Evolutionary conservation across 148 eudicot species (phyloP), one percentile per base, ranked within the genome.

Genomic region (Euryodendron excelsum): DNA sequence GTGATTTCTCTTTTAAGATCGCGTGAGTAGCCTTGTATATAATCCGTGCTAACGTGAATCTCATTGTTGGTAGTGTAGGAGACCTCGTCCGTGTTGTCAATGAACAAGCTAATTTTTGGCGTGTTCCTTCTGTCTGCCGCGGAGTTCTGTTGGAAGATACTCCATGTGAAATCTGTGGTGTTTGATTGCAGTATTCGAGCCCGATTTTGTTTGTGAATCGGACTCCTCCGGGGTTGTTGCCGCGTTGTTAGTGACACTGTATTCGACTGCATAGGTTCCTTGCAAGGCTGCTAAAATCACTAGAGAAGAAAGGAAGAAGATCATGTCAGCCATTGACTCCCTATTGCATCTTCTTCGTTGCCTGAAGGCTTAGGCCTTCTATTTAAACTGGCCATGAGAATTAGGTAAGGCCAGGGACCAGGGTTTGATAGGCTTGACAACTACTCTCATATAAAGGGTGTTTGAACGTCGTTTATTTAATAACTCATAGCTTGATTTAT

Each of bases 121-220:
- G 75, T 78, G 14, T 34, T 75, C 75, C 80, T 86, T n/a, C 80
- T 63, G 53, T 87, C 87, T 1, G 84, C 79, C 14, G 33, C 31
- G 10, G 79, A 21, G 78, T 55, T 73, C 50, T 87, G 84, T 44
- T 87, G 83, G 77, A 87, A 87, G 36, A 56, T 58, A 31, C 64
- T 39, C 85, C 83, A 87, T n/a, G 72, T 84, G 82, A 84, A 87
- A 9, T 13, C 27, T 2, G 89, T 69, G 63, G 87, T 4, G 73
- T 74, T 77, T 80, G 80, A 15, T n/a, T 28, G 50, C 52, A 77
- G 81, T 82, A 87, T 5, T 56, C 64, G 5, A 15, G 37, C 3
- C 87, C 85, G 48, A 87, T 84, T 31, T 84, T 81, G 0, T 63
- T 75, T 5, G 13, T 76, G 73, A 79, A 87, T 9, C 80, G 67